Evolutionary conservation across 2,329 filamentous ascomycete genomes (phyloP).

Genomic region (Alternaria tenuissima): DNA sequence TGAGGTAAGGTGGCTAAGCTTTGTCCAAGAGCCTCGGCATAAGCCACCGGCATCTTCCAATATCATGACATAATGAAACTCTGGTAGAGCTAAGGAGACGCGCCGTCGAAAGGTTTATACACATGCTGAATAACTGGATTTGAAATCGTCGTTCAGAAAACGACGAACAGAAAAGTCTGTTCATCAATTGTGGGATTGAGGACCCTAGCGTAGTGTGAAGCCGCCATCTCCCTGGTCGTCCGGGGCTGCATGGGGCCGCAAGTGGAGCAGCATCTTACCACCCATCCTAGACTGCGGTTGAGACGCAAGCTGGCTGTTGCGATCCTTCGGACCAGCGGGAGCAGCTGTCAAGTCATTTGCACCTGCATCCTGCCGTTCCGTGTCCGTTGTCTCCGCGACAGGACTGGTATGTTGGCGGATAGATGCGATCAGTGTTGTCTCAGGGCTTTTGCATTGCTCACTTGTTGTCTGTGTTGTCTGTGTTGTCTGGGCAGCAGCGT

Average conservation of each 20-base stretch:
- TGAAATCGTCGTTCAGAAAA: not conserved
- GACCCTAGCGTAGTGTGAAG: constrained; percentile 14
- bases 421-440: not conserved
- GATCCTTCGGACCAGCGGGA: constrained; percentile 35
- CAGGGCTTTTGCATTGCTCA: too few relatives aligned
- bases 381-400: constrained; percentile 12
- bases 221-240: constrained; percentile 19
- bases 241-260: constrained; percentile 17
- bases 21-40: constrained; percentile 41
- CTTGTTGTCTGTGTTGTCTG: too few relatives aligned
- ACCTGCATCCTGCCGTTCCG: constrained; percentile 22
- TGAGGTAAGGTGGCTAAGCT: constrained; percentile 34
- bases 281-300: constrained; percentile 20
- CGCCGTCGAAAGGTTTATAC: not conserved
- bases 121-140: constrained; percentile 1
- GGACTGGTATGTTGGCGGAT: not conserved
- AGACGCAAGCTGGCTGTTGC: constrained; percentile 27
- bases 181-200: constrained; percentile 6
- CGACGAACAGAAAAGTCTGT: constrained; percentile 5
- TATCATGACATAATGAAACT: constrained; percentile 29
- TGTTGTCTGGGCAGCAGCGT: too few relatives aligned
- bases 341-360: constrained; percentile 19
- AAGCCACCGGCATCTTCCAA: constrained; percentile 27
- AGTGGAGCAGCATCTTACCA: constrained; percentile 23
- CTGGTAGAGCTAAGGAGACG: not conserved